These are phyloP conservation scores for Annona squamosa DNA, from an alignment of 164 flowering plant species.

Conservation along the genomic window DNA sequence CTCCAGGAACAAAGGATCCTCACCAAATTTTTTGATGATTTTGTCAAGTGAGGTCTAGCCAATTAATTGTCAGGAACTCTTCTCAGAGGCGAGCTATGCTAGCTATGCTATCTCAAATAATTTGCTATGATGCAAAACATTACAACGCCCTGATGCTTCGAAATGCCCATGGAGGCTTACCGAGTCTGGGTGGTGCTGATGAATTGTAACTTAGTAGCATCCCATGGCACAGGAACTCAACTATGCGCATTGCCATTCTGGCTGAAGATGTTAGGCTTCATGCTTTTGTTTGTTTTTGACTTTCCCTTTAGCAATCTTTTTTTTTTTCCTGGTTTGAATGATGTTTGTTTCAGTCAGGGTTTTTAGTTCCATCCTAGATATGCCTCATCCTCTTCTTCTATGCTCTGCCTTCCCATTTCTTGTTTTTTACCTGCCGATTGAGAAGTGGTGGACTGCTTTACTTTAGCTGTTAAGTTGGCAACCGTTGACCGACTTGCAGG, in stretches of 20 bases:
- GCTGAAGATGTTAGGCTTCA: not conserved
- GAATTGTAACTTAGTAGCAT: too few species aligned
- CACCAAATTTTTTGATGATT: too few species aligned
- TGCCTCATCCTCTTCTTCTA: not conserved
- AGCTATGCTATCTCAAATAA: too few species aligned
- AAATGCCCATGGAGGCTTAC: too few species aligned
- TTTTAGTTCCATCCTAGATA: not conserved
- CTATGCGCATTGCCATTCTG: not conserved
- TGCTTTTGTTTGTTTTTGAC: not conserved
- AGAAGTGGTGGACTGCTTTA: not conserved
- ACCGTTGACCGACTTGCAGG: slow-evolving; percentile 28
- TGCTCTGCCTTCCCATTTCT: not conserved
- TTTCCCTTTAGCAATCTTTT: not conserved
- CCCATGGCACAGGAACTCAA: not conserved
- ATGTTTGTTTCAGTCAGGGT: not conserved
- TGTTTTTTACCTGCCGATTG: not conserved
- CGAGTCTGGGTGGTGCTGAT: too few species aligned
- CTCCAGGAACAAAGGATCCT: too few species aligned
- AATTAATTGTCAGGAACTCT: too few species aligned
- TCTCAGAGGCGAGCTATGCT: too few species aligned
- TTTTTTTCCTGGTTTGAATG: not conserved
- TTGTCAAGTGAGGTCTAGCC: too few species aligned
- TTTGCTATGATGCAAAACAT: too few species aligned
- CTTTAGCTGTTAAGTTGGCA: not conserved
- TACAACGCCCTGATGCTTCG: too few species aligned